Evolutionary conservation across 1,284 basidiomycete genomes (phyloP), one percentile per base, ranked within the genome.

Genomic region (Moesziomyces parantarcticus): DNA sequence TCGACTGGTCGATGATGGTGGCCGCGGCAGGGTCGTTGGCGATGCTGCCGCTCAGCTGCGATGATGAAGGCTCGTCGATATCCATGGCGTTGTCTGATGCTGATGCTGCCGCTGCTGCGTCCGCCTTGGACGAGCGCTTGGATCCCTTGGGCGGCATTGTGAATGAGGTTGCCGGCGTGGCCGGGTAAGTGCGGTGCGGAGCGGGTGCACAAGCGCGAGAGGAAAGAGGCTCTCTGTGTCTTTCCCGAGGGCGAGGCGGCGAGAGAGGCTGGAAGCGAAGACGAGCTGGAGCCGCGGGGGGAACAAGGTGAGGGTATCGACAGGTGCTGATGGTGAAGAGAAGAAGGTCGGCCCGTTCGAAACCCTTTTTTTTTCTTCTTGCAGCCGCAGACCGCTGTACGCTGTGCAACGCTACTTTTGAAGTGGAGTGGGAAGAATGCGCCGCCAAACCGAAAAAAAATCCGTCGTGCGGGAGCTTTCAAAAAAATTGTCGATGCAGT

Each of bases 111-210:
- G 55, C 22, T 18, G 61, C 34, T 5, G 51, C 47, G 14, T 61
- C 48, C 1, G 60, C 56, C 44, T 58, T 58, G 29, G 55, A 22
- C 5, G 60, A 40, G 29, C 45, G 57, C 26, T 63, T 72, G 6
- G 68, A 71, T n/a, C 60, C 60, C 26, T 70, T 70, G 26, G 62
- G 69, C 21, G 69, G 59, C 69, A 72, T 72, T 21, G 8, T 64
- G 53, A 36, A 20, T 20, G 34, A 14, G 29, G 16, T 11, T 13
- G 29, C 10, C 29, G 36, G 16, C 4, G 29, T 32, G 29, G 6
- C 29, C 29, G 29, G 29, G 29, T 32, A 32, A 32, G 29, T 32
- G 29, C 29, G 18, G 16, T 39, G 36, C 36, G 6, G 4, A n/a
- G 10, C 13, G 29, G 8, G 29, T 32, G 29, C 29, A 13, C 29